Conservation (phyloP, 148 eudicot genomes). For the Vaccinium macrocarpon region DNA sequence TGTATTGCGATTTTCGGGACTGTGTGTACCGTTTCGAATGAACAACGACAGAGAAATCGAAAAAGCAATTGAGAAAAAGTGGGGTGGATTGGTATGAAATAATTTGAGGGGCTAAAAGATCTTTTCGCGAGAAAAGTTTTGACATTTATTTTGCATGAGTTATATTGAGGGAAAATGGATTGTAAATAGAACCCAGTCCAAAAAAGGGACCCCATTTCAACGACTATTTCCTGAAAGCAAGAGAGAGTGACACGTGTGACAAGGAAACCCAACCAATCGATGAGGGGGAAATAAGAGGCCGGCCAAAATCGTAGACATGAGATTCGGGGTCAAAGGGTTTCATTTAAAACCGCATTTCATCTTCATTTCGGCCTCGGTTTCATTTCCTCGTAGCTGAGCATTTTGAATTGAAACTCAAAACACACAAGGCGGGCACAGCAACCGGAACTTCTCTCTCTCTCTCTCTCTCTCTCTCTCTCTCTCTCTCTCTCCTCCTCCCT, state of each 20-base stretch:
- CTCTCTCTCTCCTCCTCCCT: neutral
- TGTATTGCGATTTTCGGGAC: too few species aligned
- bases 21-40: too few species aligned
- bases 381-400: constrained; percentile 8
- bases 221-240: neutral
- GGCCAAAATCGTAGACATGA: constrained; percentile 15
- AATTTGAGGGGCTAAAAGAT: too few species aligned
- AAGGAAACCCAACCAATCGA: constrained; percentile 7
- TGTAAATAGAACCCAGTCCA: too few species aligned
- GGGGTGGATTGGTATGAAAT: too few species aligned
- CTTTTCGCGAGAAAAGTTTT: too few species aligned
- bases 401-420: constrained; percentile 18
- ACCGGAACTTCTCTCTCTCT: neutral
- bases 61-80: too few species aligned
- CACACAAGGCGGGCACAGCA: neutral
- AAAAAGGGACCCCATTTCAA: too few species aligned
- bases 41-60: too few species aligned
- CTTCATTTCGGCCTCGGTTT: constrained; percentile 18
- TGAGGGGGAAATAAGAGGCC: constrained; percentile 7
- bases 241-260: constrained; percentile 7
- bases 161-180: too few species aligned
- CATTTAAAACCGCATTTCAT: constrained; percentile 19
- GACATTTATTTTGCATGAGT: too few species aligned
- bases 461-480: too few species aligned
- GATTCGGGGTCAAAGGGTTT: neutral